Percentiles rank a stretch among this genome's conserved stretches.
These are phyloP conservation scores for Penicillium thymicola DNA, from an alignment of 2,329 filamentous ascomycete species.

Conservation along the genomic window DNA sequence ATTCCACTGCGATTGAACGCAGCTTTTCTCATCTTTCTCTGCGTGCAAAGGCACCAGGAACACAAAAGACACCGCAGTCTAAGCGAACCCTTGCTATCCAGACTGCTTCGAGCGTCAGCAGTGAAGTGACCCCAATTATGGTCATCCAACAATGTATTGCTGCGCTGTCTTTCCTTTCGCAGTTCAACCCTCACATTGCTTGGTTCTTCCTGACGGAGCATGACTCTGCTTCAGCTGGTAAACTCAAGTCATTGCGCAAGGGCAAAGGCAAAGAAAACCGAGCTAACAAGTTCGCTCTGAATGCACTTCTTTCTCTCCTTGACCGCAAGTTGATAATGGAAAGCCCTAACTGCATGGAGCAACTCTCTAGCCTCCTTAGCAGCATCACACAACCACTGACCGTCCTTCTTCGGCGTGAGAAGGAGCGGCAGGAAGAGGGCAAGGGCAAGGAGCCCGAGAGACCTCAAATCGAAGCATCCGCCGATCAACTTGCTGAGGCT, in stretches of 20 bases:
- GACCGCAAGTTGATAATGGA: slow-evolving; percentile 96
- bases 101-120: slow-evolving; percentile 57
- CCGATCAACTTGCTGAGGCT: slow-evolving; percentile 25
- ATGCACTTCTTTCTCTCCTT: slow-evolving; percentile 80
- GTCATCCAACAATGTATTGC: slow-evolving; percentile 94
- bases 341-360: slow-evolving; percentile 94
- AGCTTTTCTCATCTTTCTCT: slow-evolving; percentile 92
- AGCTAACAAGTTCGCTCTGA: slow-evolving; percentile 84
- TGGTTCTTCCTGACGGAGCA: slow-evolving; percentile 94
- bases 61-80: slow-evolving; percentile 77
- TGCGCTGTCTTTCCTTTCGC: slow-evolving; percentile 76
- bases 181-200: slow-evolving; percentile 80
- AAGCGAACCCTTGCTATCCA: slow-evolving; percentile 68
- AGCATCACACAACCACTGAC: slow-evolving; percentile 84
- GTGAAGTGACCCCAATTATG: slow-evolving; percentile 88
- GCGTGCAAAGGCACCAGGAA: slow-evolving; percentile 75
- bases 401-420: slow-evolving; percentile 76
- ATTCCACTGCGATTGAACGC: slow-evolving; percentile 88
- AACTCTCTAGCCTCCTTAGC: slow-evolving; percentile 80
- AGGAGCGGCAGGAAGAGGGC: slow-evolving; percentile 59
- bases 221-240: slow-evolving; percentile 73
- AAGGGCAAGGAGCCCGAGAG: slow-evolving; percentile 39
- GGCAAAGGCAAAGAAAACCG: slow-evolving; percentile 84
- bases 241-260: slow-evolving; percentile 73
- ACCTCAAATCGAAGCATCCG: slow-evolving; percentile 14